A percentile compares a stretch with the other conserved stretches of the same genome.
Evolutionary conservation across 2,329 filamentous ascomycete genomes (phyloP).

Genomic region (Blastomyces gilchristii): DNA sequence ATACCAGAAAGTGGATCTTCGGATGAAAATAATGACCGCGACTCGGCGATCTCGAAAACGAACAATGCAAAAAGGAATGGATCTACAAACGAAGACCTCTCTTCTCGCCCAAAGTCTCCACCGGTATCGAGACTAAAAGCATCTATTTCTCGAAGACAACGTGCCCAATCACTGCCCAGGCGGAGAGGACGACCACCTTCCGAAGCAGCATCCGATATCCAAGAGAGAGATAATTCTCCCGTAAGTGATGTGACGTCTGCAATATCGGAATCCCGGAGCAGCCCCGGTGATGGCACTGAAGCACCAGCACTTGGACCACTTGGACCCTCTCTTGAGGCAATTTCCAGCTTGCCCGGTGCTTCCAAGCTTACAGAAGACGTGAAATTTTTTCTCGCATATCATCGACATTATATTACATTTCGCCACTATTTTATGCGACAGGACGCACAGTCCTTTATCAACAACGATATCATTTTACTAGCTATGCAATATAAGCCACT

Average conservation of each 20-base stretch:
- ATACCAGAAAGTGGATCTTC: conserved; percentile 42
- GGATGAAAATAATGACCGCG: conserved; percentile 38
- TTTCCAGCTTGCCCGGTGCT: conserved; percentile 19
- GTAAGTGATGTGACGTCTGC: conserved; percentile 39
- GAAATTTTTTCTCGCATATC: conserved; percentile 69
- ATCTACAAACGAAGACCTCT: conserved; percentile 26
- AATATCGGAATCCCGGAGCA: conserved; percentile 27
- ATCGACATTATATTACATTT: conserved; percentile 63
- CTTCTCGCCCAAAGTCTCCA: conserved; percentile 19
- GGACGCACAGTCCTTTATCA: conserved; percentile 64
- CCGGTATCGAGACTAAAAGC: conserved; percentile 17
- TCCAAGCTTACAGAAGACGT: conserved; percentile 50
- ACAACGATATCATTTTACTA: conserved; percentile 56
- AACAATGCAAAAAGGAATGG: conserved; percentile 32
- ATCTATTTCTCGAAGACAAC: conserved; percentile 22
- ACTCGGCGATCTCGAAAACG: conserved; percentile 30
- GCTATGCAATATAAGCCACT: conserved; percentile 71
- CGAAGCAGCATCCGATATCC: conserved; percentile 29
- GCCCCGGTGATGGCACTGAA: conserved; percentile 15
- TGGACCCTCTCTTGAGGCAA: conserved; percentile 17
- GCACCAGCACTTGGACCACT: conserved; percentile 9
- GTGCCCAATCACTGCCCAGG: conserved; percentile 21
- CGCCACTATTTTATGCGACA: conserved; percentile 73
- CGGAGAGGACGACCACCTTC: conserved; percentile 21
- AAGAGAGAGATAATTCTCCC: conserved; percentile 42